phyloP scores from a whole-genome alignment of 768 basidiomycete genomes.

The Boletus insuetus region DNA sequence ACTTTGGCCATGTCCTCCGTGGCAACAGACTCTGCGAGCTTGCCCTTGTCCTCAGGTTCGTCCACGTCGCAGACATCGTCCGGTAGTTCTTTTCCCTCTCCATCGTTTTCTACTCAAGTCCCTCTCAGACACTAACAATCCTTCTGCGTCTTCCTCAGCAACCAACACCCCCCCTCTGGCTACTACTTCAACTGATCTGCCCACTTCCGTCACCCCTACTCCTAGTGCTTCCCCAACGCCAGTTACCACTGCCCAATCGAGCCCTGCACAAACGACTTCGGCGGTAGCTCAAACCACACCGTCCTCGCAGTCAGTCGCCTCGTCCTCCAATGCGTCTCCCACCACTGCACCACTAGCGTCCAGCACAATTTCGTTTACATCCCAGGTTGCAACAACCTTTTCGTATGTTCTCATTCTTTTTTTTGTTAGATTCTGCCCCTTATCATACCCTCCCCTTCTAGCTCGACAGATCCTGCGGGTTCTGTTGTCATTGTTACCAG shows the following conservation, averaged over 20 bases:
- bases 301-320: background rate
- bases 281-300: background rate
- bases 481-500: conserved; percentile 21
- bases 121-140: conserved; percentile 13
- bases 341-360: background rate
- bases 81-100: conserved; percentile 23
- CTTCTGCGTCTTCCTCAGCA: conserved; percentile 5
- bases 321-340: background rate
- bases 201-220: conserved; percentile 6
- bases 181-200: background rate
- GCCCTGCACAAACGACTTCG: background rate
- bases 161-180: background rate
- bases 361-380: conserved; percentile 9
- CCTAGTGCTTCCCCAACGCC: background rate
- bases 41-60: background rate
- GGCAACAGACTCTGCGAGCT: background rate
- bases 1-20: conserved; percentile 21
- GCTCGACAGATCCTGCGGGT: conserved; percentile 23
- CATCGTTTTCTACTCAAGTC: background rate
- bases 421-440: background rate
- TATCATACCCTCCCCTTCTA: background rate
- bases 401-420: conserved; percentile 14
- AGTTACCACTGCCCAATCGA: background rate
- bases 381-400: conserved; percentile 15
- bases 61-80: background rate